Conservation (phyloP, 2,329 filamentous ascomycete species). For the Diaporthe vexans region DNA sequence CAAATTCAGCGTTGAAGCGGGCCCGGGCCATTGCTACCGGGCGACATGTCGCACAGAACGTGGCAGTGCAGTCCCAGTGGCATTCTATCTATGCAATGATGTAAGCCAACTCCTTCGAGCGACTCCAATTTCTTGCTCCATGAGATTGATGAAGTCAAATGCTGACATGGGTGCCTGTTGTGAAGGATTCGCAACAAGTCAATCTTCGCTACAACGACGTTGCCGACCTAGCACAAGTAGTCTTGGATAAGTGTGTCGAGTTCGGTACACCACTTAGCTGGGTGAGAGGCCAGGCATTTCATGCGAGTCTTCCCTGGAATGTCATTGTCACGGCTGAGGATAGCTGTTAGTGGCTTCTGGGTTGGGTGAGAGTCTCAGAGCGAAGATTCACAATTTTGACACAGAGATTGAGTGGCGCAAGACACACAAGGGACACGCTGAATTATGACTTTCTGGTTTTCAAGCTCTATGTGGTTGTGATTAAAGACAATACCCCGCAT, state of each 20-base stretch:
- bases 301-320: not conserved
- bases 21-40: not conserved
- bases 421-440: too few relatives aligned
- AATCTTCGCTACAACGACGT: not conserved
- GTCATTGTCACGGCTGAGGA: not conserved
- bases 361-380: not conserved
- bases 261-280: not conserved
- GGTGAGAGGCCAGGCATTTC: not conserved
- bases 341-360: not conserved
- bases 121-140: not conserved
- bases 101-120: not conserved
- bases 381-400: not conserved
- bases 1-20: not conserved
- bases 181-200: not conserved
- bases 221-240: not conserved
- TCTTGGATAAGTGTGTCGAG: not conserved
- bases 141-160: not conserved
- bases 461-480: too few relatives aligned
- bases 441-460: too few relatives aligned
- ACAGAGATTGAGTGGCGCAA: too few relatives aligned
- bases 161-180: not conserved
- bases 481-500: too few relatives aligned
- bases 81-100: not conserved
- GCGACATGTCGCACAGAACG: not conserved
- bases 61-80: too few relatives aligned